Evolutionary conservation across 345 rosid species (phyloP).

Genomic region (Rhizophora apiculata): DNA sequence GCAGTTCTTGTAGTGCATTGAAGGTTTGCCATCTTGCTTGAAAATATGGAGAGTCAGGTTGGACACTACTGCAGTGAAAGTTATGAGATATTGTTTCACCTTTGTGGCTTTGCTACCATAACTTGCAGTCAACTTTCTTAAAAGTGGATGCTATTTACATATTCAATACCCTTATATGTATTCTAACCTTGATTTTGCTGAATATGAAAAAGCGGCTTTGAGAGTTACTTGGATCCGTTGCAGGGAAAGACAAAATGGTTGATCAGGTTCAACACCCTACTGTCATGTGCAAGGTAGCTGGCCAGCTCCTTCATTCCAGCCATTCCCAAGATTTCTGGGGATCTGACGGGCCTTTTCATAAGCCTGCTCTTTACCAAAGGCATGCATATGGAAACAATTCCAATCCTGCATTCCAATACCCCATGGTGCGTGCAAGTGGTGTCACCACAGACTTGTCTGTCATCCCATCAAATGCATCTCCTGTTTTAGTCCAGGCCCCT

Average conservation of each 20-base stretch:
- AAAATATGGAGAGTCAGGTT: too few species aligned
- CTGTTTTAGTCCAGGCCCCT: slow-evolving; percentile 30
- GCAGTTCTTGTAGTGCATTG: too few species aligned
- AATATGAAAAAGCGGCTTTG: background rate
- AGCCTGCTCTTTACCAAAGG: slow-evolving; percentile 50
- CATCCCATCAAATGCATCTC: slow-evolving; percentile 20
- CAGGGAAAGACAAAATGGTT: slow-evolving; percentile 60
- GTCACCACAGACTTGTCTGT: slow-evolving; percentile 32
- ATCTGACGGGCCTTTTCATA: slow-evolving; percentile 44
- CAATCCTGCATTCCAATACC: slow-evolving; percentile 54
- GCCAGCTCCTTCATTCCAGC: slow-evolving; percentile 51
- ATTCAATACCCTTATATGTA: background rate
- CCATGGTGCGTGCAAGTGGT: slow-evolving; percentile 29
- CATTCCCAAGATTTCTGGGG: slow-evolving; percentile 41
- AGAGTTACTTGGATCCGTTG: slow-evolving; percentile 1
- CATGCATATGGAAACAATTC: slow-evolving; percentile 59
- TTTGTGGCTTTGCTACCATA: too few species aligned
- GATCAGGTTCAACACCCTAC: slow-evolving; percentile 73
- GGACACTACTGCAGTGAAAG: too few species aligned
- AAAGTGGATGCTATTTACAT: too few species aligned
- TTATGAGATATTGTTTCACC: too few species aligned
- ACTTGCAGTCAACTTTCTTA: too few species aligned
- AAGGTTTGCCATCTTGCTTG: too few species aligned
- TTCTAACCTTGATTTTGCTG: background rate
- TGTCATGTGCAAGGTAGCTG: slow-evolving; percentile 63